Percentiles rank a stretch among this genome's conserved stretches.
These are phyloP conservation scores for Erodium maritimum DNA, from an alignment of 345 rosid species.

Conservation along the genomic window DNA sequence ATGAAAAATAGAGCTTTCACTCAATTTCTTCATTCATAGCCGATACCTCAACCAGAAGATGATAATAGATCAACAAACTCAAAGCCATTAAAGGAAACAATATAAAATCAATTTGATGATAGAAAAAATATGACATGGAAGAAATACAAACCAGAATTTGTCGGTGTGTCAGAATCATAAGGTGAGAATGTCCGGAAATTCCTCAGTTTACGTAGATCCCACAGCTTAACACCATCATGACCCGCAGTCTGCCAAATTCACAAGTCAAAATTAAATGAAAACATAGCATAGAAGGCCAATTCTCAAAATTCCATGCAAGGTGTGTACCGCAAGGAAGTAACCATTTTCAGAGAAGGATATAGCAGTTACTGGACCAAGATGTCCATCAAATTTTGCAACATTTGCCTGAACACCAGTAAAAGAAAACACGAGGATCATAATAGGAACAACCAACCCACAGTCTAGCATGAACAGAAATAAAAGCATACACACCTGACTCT, in stretches of 20 bases:
- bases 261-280: slow-evolving; percentile 17
- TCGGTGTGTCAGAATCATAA: slow-evolving; percentile 48
- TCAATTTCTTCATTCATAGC: background rate
- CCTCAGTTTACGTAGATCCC: slow-evolving; percentile 94
- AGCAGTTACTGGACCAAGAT: slow-evolving; percentile 74
- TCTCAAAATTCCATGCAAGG: background rate
- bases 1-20: background rate
- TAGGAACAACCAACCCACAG: background rate
- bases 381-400: slow-evolving; percentile 87
- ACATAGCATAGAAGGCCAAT: background rate
- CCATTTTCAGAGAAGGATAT: slow-evolving; percentile 98
- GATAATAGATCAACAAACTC: background rate
- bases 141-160: slow-evolving; percentile 59
- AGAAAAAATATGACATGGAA: no score
- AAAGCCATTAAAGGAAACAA: background rate
- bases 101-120: no score
- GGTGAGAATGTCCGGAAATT: slow-evolving; percentile 64
- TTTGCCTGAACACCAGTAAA: slow-evolving; percentile 40
- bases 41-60: background rate
- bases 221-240: slow-evolving; percentile 81
- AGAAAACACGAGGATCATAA: background rate
- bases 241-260: slow-evolving; percentile 67
- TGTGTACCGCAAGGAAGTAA: slow-evolving; percentile 77
- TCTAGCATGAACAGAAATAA: background rate
- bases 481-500: slow-evolving; percentile 59